Conservation (phyloP, 495 filamentous ascomycete species). For the Lichenothelia convexa region DNA sequence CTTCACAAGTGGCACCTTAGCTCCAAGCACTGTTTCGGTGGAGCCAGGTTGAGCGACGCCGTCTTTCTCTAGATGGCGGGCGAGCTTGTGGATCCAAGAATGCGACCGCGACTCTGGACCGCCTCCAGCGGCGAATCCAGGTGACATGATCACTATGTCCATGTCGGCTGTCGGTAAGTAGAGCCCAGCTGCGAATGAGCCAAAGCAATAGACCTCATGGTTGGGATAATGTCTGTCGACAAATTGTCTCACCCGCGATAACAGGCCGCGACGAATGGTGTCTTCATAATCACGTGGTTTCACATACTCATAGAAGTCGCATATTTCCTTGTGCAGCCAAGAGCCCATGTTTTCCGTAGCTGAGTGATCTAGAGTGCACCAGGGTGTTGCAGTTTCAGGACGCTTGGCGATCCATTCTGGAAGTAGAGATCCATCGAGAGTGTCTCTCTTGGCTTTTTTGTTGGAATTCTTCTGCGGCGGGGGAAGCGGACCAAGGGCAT, state of each 20-base stretch:
- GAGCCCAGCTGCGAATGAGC: constrained; percentile 76
- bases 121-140: constrained; percentile 30
- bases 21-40: constrained; percentile 46
- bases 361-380: constrained; percentile 34
- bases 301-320: constrained; percentile 75
- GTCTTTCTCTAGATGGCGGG: constrained; percentile 27
- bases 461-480: constrained; percentile 14
- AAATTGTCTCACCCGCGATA: constrained; percentile 38
- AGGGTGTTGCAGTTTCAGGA: constrained; percentile 37
- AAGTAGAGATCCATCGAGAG: constrained; percentile 35
- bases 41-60: constrained; percentile 32
- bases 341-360: constrained; percentile 24
- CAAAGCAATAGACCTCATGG: constrained; percentile 53
- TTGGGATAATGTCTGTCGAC: constrained; percentile 34
- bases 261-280: constrained; percentile 48
- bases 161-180: constrained; percentile 89
- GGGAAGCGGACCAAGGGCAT: no score
- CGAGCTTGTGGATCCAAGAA: constrained; percentile 29
- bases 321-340: constrained; percentile 66
- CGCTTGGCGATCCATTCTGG: constrained; percentile 35
- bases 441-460: constrained; percentile 53
- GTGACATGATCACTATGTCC: constrained; percentile 72
- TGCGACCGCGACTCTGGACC: constrained; percentile 10
- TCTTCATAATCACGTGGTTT: constrained; percentile 62
- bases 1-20: constrained; percentile 87